Conservation (phyloP, 225 moss, liverwort and hornwort genomes). For the Rhytidiadelphus loreus region DNA sequence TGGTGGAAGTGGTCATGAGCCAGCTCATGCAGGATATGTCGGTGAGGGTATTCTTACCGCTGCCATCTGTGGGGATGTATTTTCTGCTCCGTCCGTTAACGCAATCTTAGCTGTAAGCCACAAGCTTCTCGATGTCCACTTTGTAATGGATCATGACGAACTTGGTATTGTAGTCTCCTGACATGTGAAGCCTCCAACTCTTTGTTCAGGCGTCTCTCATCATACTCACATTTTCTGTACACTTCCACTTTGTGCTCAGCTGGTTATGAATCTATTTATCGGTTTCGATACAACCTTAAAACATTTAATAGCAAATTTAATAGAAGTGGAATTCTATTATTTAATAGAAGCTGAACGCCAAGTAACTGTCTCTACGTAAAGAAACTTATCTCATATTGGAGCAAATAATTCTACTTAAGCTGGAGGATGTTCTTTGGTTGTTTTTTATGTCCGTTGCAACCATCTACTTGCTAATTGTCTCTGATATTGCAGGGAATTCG, state of each 20-base stretch:
- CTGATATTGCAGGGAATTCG: conserved; percentile 72
- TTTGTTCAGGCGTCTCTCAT: neutral
- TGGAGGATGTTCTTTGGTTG: neutral
- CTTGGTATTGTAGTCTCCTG: neutral
- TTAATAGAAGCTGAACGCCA: neutral
- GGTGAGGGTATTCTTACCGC: conserved; percentile 95
- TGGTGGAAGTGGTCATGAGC: conserved; percentile 99
- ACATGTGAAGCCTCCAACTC: neutral
- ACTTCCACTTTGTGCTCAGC: neutral
- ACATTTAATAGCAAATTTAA: neutral
- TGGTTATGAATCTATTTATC: neutral
- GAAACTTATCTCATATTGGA: neutral
- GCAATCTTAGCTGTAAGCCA: conserved; percentile 76
- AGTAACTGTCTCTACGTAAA: neutral
- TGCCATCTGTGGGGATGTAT: conserved; percentile 98
- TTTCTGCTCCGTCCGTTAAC: conserved; percentile 61
- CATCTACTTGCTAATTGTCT: neutral
- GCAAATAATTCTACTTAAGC: neutral
- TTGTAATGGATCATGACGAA: neutral
- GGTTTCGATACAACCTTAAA: neutral
- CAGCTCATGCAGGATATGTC: conserved; percentile 92
- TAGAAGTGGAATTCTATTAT: neutral
- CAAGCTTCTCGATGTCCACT: conserved; percentile 8
- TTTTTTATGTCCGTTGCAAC: neutral
- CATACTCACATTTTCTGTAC: neutral